Conservation (phyloP, 1,139 yeast species). For the Pichia sp. region DNA sequence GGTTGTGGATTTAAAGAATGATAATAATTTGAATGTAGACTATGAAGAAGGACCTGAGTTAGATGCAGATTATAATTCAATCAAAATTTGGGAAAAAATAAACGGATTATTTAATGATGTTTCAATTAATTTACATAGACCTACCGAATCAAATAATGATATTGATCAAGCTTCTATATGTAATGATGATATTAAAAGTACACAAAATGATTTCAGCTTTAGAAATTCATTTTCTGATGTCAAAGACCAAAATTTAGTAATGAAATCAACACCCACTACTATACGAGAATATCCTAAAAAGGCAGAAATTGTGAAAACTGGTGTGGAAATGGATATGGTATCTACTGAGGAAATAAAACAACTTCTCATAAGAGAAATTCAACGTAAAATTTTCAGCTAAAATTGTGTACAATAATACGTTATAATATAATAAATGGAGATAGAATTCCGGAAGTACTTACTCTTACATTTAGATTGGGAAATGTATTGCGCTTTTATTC, state of each 20-base stretch:
- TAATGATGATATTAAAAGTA: not conserved
- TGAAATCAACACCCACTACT: not conserved
- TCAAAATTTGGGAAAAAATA: constrained; percentile 4
- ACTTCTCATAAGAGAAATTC: constrained; percentile 15
- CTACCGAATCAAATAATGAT: not conserved
- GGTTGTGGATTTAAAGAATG: not conserved
- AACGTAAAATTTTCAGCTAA: constrained; percentile 18
- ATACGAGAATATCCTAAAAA: not conserved
- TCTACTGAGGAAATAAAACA: constrained; percentile 16
- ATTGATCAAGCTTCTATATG: not conserved
- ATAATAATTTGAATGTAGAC: no score
- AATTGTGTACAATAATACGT: not conserved
- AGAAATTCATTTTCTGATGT: not conserved
- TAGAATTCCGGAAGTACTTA: no score
- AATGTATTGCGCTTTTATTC: no score
- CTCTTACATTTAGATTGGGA: no score
- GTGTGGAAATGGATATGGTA: constrained; percentile 14
- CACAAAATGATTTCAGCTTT: not conserved
- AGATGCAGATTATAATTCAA: constrained; percentile 4
- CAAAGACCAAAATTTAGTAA: not conserved
- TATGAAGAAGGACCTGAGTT: not conserved
- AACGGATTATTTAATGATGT: not conserved
- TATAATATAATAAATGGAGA: no score
- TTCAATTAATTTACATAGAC: not conserved
- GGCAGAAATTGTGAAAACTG: constrained; percentile 1